phyloP scores from a whole-genome alignment of 345 rosid genomes.

The Cardamine chenopodiifolia region DNA sequence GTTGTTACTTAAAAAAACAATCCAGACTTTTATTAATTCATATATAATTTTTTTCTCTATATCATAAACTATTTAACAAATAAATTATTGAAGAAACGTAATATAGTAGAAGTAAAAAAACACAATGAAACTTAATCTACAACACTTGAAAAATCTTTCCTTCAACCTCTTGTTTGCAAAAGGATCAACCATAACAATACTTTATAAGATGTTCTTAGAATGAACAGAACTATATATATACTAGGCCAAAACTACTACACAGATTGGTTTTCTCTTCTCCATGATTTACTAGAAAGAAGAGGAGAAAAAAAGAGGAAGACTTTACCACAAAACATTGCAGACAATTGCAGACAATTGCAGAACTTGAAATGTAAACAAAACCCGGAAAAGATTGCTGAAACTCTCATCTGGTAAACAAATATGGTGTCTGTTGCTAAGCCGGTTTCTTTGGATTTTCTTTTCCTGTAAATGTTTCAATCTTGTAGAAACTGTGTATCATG shows the following conservation, averaged over 20 bases:
- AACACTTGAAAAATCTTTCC: conserved; percentile 1
- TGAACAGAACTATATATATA: conserved; percentile 20
- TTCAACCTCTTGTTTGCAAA: conserved; percentile 3
- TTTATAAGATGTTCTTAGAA: conserved; percentile 15
- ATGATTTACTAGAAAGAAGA: conserved; percentile 14
- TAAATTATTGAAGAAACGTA: neutral
- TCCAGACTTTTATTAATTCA: neutral
- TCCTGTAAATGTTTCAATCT: conserved; percentile 13
- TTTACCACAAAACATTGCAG: conserved; percentile 29
- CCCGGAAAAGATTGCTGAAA: neutral
- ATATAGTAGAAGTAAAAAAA: neutral
- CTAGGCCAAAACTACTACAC: conserved; percentile 28
- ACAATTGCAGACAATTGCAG: conserved; percentile 13
- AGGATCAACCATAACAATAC: neutral
- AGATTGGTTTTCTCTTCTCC: conserved; percentile 10
- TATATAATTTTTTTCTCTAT: neutral
- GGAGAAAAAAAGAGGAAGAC: neutral
- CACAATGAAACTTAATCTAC: conserved; percentile 12
- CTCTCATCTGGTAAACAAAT: conserved; percentile 25
- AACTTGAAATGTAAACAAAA: conserved; percentile 25
- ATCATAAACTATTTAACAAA: neutral
- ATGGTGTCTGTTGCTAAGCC: neutral
- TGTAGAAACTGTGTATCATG: conserved; percentile 12
- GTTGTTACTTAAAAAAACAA: neutral
- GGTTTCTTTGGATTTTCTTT: conserved; percentile 5